Conservation (phyloP, 2,329 filamentous ascomycete genomes). For the Lachnellula subtilissima region DNA sequence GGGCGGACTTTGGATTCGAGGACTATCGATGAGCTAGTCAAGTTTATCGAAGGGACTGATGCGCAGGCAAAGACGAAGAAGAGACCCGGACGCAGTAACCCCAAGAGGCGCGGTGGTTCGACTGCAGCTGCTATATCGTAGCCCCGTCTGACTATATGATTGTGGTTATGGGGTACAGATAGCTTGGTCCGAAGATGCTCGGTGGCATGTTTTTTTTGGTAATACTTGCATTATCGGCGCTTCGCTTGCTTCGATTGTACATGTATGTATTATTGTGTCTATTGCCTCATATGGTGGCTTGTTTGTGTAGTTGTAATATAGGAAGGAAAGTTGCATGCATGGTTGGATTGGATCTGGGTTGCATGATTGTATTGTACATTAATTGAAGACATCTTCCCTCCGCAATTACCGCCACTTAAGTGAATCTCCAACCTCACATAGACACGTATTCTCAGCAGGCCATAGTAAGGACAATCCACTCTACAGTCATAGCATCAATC, state of each 20-base stretch:
- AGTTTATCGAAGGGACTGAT: conserved; percentile 81
- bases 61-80: conserved; percentile 51
- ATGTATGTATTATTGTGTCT: neutral
- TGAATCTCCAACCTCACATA: too few species aligned
- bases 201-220: neutral
- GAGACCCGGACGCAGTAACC: conserved; percentile 48
- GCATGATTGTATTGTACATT: neutral
- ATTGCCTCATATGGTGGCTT: neutral
- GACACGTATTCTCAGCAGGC: too few species aligned
- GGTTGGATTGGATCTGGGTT: neutral
- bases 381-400: conserved; percentile 4
- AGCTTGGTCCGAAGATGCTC: neutral
- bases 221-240: neutral
- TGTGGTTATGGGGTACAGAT: neutral
- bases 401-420: neutral
- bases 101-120: conserved; percentile 45
- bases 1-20: conserved; percentile 58
- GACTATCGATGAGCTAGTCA: conserved; percentile 88
- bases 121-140: neutral
- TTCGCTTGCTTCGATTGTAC: neutral
- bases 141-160: neutral
- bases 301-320: neutral
- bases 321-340: neutral
- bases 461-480: too few species aligned
- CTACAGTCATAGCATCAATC: too few species aligned